Conservation (phyloP, 306 rosid species). For the Macrotyloma uniflorum region DNA sequence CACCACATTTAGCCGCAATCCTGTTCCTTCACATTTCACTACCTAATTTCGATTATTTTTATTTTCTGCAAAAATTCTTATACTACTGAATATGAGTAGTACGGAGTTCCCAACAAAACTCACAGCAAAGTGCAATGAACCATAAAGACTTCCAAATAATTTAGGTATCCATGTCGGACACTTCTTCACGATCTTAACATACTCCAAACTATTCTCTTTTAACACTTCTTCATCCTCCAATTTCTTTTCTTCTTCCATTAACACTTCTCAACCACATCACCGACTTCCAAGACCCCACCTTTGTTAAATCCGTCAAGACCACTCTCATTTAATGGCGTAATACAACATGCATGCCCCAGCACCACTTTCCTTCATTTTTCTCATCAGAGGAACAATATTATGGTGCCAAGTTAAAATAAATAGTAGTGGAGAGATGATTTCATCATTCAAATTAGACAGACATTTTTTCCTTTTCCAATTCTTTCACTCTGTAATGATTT, state of each 20-base stretch:
- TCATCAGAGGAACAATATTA: not conserved
- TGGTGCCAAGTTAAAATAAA: constrained; percentile 26
- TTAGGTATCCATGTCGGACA: constrained; percentile 16
- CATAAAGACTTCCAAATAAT: not conserved
- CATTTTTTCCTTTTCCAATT: not conserved
- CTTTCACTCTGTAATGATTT: not conserved
- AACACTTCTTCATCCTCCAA: not conserved
- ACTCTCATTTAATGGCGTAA: constrained; percentile 25
- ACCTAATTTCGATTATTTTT: not conserved
- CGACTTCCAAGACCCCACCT: constrained; percentile 3
- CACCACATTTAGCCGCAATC: not conserved
- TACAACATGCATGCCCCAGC: constrained; percentile 31
- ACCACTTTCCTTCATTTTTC: not conserved
- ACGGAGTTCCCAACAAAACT: not conserved
- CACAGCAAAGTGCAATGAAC: constrained; percentile 10
- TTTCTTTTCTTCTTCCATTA: not conserved
- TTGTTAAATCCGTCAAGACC: not conserved
- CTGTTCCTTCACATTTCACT: not conserved
- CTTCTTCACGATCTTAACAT: not conserved
- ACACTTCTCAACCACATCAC: constrained; percentile 13
- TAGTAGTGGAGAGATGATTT: constrained; percentile 2
- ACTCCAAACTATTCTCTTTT: not conserved
- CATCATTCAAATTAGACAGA: not conserved
- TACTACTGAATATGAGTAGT: not conserved
- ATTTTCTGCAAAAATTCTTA: not conserved